phyloP scores from a whole-genome alignment of 2,329 filamentous ascomycete species.

The Dothistroma septosporum region DNA sequence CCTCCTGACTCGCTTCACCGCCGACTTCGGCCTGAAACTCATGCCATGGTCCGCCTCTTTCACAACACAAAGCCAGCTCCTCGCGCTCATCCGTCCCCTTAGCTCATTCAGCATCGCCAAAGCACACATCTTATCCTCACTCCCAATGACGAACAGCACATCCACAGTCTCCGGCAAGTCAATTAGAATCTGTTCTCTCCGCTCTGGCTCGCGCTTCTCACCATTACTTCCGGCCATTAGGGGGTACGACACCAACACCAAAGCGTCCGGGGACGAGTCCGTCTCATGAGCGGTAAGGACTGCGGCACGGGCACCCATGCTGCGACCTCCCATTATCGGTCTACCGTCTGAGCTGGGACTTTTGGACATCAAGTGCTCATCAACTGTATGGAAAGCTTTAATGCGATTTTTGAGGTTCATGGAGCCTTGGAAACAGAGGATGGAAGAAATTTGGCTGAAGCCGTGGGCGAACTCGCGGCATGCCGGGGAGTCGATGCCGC shows the following conservation, averaged over 20 bases:
- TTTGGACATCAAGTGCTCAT: slow-evolving; percentile 21
- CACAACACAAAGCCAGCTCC: slow-evolving; percentile 37
- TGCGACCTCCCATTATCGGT: slow-evolving; percentile 38
- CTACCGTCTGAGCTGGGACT: background rate
- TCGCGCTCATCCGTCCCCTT: slow-evolving; percentile 37
- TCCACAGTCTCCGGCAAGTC: slow-evolving; percentile 30
- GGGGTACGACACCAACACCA: slow-evolving; percentile 43
- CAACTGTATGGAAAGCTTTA: slow-evolving; percentile 38
- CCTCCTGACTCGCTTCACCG: slow-evolving; percentile 6
- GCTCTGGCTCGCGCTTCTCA: slow-evolving; percentile 23
- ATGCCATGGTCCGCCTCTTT: slow-evolving; percentile 30
- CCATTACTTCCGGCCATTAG: slow-evolving; percentile 35
- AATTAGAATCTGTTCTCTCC: slow-evolving; percentile 39
- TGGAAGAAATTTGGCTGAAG: slow-evolving; percentile 24
- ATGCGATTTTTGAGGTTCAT: slow-evolving; percentile 40
- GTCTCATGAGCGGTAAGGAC: slow-evolving; percentile 35
- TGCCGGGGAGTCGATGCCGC: slow-evolving; percentile 39
- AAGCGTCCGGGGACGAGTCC: slow-evolving; percentile 10
- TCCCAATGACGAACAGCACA: slow-evolving; percentile 41
- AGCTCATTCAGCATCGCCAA: slow-evolving; percentile 30
- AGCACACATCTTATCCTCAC: slow-evolving; percentile 36
- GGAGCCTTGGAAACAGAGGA: slow-evolving; percentile 40
- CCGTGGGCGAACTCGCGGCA: slow-evolving; percentile 40
- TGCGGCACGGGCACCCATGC: slow-evolving; percentile 45
- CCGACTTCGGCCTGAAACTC: slow-evolving; percentile 9